Conservation (phyloP, 1,284 basidiomycete genomes). For the Fomes fomentarius region DNA sequence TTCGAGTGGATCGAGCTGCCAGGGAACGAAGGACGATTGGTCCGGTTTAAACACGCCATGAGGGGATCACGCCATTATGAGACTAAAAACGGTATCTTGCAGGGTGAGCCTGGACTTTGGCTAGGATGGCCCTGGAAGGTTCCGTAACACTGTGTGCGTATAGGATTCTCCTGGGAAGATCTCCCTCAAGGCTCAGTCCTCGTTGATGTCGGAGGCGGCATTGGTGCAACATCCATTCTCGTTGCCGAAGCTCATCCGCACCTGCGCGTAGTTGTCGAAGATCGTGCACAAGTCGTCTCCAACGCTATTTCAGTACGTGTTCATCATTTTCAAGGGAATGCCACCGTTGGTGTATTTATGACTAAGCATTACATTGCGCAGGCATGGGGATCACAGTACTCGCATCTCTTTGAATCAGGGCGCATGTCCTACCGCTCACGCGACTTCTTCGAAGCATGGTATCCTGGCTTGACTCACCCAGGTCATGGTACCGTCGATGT, state of each 20-base stretch:
- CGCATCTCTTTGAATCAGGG: slow-evolving; percentile 11
- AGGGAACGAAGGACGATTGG: slow-evolving; percentile 17
- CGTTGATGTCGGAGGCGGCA: slow-evolving; percentile 37
- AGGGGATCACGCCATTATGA: slow-evolving; percentile 15
- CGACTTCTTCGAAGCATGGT: slow-evolving; percentile 21
- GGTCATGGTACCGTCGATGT: slow-evolving; percentile 8
- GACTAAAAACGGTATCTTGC: slow-evolving; percentile 11
- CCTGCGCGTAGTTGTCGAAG: slow-evolving; percentile 35
- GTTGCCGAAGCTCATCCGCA: slow-evolving; percentile 26
- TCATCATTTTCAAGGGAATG: too few relatives aligned
- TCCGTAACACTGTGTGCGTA: background rate
- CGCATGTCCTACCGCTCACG: slow-evolving; percentile 17
- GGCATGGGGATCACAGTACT: slow-evolving; percentile 18
- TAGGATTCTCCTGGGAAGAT: slow-evolving; percentile 67
- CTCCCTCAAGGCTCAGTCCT: slow-evolving; percentile 51
- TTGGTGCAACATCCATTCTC: slow-evolving; percentile 26
- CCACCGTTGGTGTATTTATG: too few relatives aligned
- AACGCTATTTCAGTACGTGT: slow-evolving; percentile 25
- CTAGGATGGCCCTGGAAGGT: background rate
- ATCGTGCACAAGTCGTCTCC: slow-evolving; percentile 32
- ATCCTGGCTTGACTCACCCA: slow-evolving; percentile 2
- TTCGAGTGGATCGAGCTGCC: slow-evolving; percentile 20
- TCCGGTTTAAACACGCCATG: slow-evolving; percentile 10
- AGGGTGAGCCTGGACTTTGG: background rate
- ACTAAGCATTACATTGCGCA: too few relatives aligned